A percentile compares a stretch with the other conserved stretches of the same genome.
These are phyloP conservation scores for Dothistroma septosporum DNA, from an alignment of 2,329 filamentous ascomycete species.

Conservation along the genomic window DNA sequence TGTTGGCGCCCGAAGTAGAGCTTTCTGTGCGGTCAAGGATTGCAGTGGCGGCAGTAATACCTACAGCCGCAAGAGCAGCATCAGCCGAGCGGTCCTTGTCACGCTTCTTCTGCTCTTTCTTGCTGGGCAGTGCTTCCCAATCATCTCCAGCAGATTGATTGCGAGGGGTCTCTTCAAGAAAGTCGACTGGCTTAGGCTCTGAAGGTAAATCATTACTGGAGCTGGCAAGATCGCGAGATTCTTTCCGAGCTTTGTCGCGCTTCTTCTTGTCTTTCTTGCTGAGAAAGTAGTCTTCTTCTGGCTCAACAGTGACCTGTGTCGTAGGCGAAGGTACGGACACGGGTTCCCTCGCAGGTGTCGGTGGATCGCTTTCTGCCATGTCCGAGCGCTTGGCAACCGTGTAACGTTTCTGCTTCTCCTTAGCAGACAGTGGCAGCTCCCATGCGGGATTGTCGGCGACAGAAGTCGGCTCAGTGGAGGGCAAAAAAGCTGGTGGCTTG, in stretches of 20 bases:
- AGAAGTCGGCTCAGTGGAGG: not conserved
- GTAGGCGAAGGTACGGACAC: conserved; percentile 3
- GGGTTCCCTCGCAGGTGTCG: conserved; percentile 9
- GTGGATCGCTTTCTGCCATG: conserved; percentile 14
- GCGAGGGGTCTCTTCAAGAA: not conserved
- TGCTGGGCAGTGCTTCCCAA: conserved; percentile 33
- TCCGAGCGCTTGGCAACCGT: conserved; percentile 36
- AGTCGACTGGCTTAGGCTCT: not conserved
- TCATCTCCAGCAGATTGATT: conserved; percentile 5
- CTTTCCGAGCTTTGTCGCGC: conserved; percentile 36
- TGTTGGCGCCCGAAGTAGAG: conserved; percentile 19
- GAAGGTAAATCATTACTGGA: not conserved
- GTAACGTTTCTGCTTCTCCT: conserved; percentile 44
- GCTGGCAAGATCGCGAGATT: conserved; percentile 13
- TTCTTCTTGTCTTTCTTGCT: conserved; percentile 52
- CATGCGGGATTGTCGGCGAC: conserved; percentile 22
- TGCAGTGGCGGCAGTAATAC: conserved; percentile 25
- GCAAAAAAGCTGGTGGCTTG: not conserved
- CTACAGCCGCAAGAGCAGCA: conserved; percentile 27
- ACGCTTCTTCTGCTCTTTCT: conserved; percentile 38
- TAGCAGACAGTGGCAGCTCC: conserved; percentile 35
- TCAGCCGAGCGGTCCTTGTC: conserved; percentile 41
- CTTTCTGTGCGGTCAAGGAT: conserved; percentile 23
- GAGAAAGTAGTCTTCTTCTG: conserved; percentile 21
- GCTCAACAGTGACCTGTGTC: conserved; percentile 5